Evolutionary conservation across 2,329 filamentous ascomycete genomes (phyloP).

Genomic region (Xylaria sp.): DNA sequence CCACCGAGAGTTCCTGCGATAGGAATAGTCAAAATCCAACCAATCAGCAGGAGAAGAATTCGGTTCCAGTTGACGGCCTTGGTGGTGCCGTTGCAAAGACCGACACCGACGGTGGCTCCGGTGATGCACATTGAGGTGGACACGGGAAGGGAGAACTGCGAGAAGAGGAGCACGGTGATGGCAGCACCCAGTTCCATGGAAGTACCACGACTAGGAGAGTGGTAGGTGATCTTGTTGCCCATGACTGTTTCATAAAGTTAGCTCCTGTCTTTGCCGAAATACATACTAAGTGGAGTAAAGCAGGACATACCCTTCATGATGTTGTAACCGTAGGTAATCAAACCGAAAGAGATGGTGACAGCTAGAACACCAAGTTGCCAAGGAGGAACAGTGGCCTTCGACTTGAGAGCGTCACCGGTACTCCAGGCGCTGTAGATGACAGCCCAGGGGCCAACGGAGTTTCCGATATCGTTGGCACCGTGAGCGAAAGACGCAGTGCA

Average conservation of each 20-base stretch:
- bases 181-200: constrained; percentile 84
- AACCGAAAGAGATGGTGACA: constrained; percentile 66
- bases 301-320: constrained; percentile 73
- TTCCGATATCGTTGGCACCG: constrained; percentile 78
- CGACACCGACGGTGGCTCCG: constrained; percentile 77
- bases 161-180: constrained; percentile 77
- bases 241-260: constrained; percentile 52
- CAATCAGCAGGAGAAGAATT: constrained; percentile 68
- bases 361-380: constrained; percentile 79
- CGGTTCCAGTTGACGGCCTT: constrained; percentile 80
- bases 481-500: constrained; percentile 77
- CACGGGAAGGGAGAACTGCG: constrained; percentile 75
- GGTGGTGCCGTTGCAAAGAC: constrained; percentile 74
- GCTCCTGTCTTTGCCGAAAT: constrained; percentile 16
- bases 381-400: constrained; percentile 70
- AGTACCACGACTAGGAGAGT: constrained; percentile 49
- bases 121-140: constrained; percentile 83
- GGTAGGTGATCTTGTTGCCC: constrained; percentile 63
- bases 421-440: constrained; percentile 72
- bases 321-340: constrained; percentile 80
- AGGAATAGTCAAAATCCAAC: constrained; percentile 71
- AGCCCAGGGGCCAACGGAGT: constrained; percentile 72
- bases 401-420: constrained; percentile 63
- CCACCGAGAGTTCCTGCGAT: constrained; percentile 64
- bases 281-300: background rate